Conservation (phyloP, 2,329 filamentous ascomycete genomes). For the Sphaerulina musiva region DNA sequence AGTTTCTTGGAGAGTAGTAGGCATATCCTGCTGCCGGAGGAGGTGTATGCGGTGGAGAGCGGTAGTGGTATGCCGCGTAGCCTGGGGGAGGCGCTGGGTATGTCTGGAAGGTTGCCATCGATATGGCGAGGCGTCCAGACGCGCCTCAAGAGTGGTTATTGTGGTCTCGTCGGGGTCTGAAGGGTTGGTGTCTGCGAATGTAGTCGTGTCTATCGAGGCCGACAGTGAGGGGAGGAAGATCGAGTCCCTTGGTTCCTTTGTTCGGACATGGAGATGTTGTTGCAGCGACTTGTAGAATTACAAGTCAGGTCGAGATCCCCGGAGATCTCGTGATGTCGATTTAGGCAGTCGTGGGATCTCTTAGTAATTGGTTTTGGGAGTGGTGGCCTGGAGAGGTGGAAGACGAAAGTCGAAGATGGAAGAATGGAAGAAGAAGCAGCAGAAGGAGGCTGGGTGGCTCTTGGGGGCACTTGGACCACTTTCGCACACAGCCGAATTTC, state of each 20-base stretch:
- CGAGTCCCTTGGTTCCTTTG: slow-evolving; percentile 21
- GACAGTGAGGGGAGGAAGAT: slow-evolving; percentile 27
- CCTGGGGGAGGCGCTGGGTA: slow-evolving; percentile 40
- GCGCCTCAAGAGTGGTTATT: slow-evolving; percentile 25
- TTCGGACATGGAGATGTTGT: slow-evolving; percentile 28
- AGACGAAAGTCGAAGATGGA: slow-evolving; percentile 2
- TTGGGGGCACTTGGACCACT: slow-evolving; percentile 2
- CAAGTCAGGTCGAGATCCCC: slow-evolving; percentile 15
- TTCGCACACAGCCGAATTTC: slow-evolving; percentile 1
- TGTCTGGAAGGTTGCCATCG: slow-evolving; percentile 33
- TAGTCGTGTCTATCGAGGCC: slow-evolving; percentile 22
- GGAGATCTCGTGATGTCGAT: slow-evolving; percentile 11
- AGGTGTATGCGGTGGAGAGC: slow-evolving; percentile 44
- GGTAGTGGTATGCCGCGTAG: slow-evolving; percentile 46
- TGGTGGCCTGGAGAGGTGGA: neutral
- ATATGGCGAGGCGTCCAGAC: slow-evolving; percentile 33
- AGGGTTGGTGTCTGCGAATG: neutral
- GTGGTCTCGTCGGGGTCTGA: slow-evolving; percentile 12
- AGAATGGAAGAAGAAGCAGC: neutral
- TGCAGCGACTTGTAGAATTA: slow-evolving; percentile 7
- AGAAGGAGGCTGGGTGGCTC: slow-evolving; percentile 5
- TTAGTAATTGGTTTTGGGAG: slow-evolving; percentile 13
- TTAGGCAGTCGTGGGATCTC: neutral
- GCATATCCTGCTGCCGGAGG: slow-evolving; percentile 38
- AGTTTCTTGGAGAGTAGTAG: slow-evolving; percentile 51